phyloP scores from a whole-genome alignment of 768 basidiomycete species.

The Chiua virens region DNA sequence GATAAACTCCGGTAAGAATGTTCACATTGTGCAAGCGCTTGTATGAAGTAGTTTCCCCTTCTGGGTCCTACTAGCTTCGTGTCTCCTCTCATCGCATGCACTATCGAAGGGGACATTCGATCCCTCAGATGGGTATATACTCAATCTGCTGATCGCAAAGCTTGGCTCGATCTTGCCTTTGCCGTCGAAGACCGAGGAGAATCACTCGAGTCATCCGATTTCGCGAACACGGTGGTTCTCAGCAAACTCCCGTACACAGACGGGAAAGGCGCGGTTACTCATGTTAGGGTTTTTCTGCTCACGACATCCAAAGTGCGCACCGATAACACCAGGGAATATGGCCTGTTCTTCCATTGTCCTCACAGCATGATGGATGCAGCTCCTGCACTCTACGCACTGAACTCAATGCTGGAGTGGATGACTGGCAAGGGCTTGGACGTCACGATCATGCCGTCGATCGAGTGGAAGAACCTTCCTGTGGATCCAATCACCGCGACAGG shows the following conservation, averaged over 20 bases:
- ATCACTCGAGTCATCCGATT: slow-evolving; percentile 14
- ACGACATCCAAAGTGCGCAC: slow-evolving; percentile 4
- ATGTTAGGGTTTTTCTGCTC: slow-evolving; percentile 9
- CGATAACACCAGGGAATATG: slow-evolving; percentile 9
- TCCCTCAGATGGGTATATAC: slow-evolving; percentile 23
- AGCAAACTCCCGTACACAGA: slow-evolving; percentile 19
- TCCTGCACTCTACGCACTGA: slow-evolving; percentile 22
- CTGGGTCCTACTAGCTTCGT: slow-evolving; percentile 10
- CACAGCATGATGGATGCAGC: slow-evolving; percentile 23
- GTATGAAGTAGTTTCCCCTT: too few species aligned
- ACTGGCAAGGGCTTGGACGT: slow-evolving; percentile 12
- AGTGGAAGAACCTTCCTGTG: slow-evolving; percentile 27
- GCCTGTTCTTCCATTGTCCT: slow-evolving; percentile 23
- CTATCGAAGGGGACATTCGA: neutral
- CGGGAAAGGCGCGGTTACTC: neutral
- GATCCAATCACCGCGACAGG: slow-evolving; percentile 28
- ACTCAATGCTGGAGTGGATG: slow-evolving; percentile 23
- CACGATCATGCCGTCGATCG: slow-evolving; percentile 10
- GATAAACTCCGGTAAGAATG: slow-evolving; percentile 19
- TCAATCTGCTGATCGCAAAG: slow-evolving; percentile 20
- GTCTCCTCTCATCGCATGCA: slow-evolving; percentile 19
- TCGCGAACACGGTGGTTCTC: slow-evolving; percentile 14
- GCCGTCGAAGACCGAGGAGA: slow-evolving; percentile 12
- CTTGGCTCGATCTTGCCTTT: slow-evolving; percentile 24
- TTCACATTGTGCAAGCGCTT: too few species aligned